Conservation (phyloP, 345 rosid species). For the Populus ilicifolia region DNA sequence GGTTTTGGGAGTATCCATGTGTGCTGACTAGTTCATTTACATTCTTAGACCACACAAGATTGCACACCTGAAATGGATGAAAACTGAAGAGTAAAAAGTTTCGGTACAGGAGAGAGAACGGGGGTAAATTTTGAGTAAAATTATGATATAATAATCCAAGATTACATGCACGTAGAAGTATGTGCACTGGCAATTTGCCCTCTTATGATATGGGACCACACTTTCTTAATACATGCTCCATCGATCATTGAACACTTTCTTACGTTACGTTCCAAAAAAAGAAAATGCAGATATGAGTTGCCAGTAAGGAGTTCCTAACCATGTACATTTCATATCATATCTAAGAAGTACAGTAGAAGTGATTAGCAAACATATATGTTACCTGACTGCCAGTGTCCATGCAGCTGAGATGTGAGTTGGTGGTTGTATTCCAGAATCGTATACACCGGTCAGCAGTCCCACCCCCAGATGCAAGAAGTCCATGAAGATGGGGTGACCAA, state of each 20-base stretch:
- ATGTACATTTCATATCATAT: background rate
- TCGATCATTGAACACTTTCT: background rate
- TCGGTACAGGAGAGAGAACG: background rate
- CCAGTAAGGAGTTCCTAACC: background rate
- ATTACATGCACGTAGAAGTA: background rate
- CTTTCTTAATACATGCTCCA: background rate
- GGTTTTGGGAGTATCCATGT: slow-evolving; percentile 98
- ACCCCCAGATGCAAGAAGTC: slow-evolving; percentile 98
- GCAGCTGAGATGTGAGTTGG: slow-evolving; percentile 81
- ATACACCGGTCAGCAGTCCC: slow-evolving; percentile 97
- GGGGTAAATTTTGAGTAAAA: background rate
- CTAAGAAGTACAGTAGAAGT: no score
- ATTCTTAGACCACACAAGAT: slow-evolving; percentile 97
- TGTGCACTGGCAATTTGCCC: background rate
- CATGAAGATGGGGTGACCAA: slow-evolving; percentile 98
- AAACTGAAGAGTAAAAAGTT: slow-evolving; percentile 2
- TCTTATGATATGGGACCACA: background rate
- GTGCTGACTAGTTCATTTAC: slow-evolving; percentile 98
- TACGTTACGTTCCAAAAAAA: background rate
- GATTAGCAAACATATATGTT: background rate
- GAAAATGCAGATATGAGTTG: background rate
- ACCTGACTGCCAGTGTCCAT: slow-evolving; percentile 98
- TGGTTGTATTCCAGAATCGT: slow-evolving; percentile 97
- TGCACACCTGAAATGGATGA: slow-evolving; percentile 65
- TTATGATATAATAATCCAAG: background rate